Evolutionary conservation across 164 flowering plant species (phyloP).

Genomic region (Sedum album): DNA sequence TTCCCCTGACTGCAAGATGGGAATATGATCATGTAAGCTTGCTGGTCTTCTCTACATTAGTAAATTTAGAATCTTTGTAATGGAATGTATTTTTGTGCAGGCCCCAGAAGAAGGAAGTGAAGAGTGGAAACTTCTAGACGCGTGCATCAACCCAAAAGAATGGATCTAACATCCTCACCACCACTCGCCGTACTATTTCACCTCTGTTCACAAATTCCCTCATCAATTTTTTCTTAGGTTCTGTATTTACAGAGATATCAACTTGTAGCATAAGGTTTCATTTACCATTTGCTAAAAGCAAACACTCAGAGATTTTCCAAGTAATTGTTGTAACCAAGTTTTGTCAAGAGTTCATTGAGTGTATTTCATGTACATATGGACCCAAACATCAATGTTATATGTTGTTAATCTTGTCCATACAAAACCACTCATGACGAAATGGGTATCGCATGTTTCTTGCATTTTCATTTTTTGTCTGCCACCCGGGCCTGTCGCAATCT

Average conservation of each 20-base stretch:
- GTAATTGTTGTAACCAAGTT: background rate
- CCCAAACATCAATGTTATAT: too few species aligned
- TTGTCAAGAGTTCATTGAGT: background rate
- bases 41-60: background rate
- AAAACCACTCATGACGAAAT: too few species aligned
- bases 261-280: background rate
- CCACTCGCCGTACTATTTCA: background rate
- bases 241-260: background rate
- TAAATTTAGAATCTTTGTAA: background rate
- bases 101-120: constrained; percentile 89
- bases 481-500: too few species aligned
- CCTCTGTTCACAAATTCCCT: background rate
- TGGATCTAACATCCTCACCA: constrained; percentile 44
- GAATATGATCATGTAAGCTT: constrained; percentile 87
- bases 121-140: constrained; percentile 95
- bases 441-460: too few species aligned
- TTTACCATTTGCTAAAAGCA: background rate
- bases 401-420: too few species aligned
- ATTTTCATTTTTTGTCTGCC: too few species aligned
- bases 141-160: constrained; percentile 94
- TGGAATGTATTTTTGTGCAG: constrained; percentile 29
- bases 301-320: background rate
- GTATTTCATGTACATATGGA: too few species aligned
- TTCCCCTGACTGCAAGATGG: constrained; percentile 91
- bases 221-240: background rate